These are phyloP conservation scores for Neurospora intermedia DNA, from an alignment of 495 filamentous ascomycete genomes.

Conservation along the genomic window DNA sequence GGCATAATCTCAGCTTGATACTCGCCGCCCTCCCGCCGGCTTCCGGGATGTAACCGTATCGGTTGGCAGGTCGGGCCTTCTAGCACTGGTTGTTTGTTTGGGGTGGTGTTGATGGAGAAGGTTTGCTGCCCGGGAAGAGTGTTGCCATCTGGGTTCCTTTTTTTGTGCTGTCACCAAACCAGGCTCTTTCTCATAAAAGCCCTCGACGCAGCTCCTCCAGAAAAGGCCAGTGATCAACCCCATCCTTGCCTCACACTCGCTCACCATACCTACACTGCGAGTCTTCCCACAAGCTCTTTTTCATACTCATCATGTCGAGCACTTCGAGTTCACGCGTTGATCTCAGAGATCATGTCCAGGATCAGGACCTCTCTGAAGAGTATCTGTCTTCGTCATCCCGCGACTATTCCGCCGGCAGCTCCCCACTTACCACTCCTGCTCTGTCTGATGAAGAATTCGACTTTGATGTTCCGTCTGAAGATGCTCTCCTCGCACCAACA, in stretches of 20 bases:
- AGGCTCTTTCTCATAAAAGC: not conserved
- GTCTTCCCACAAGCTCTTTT: not conserved
- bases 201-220: not conserved
- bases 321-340: not conserved
- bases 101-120: not conserved
- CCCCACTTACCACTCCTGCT: conserved; percentile 15
- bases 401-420: conserved; percentile 1
- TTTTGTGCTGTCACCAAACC: not conserved
- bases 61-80: not conserved
- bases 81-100: not conserved
- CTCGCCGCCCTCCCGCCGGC: not conserved
- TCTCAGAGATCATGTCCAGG: not conserved
- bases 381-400: conserved; percentile 7
- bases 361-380: conserved; percentile 2
- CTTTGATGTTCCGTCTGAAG: conserved; percentile 1
- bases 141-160: not conserved
- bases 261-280: not conserved
- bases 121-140: not conserved
- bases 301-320: not conserved
- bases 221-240: not conserved
- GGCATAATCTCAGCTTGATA: not conserved
- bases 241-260: not conserved
- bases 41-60: not conserved
- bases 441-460: conserved; percentile 15
- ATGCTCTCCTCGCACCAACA: not conserved